Percentiles rank a stretch among this genome's conserved stretches.
Evolutionary conservation across 2,329 filamentous ascomycete genomes (phyloP).

Genomic region (Massarina eburnea): DNA sequence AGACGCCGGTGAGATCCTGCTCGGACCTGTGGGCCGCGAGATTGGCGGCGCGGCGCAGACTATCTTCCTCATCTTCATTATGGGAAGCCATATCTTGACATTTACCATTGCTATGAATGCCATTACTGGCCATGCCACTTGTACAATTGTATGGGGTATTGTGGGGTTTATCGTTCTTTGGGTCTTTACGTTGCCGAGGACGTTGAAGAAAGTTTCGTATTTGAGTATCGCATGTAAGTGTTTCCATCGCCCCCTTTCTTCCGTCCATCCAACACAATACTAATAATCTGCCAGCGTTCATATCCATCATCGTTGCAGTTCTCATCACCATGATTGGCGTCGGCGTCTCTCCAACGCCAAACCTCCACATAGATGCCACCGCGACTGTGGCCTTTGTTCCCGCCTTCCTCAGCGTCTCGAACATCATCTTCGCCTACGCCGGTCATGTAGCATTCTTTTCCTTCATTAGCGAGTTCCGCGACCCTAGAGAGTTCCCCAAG

Average conservation of each 20-base stretch:
- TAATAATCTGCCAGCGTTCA: slow-evolving; percentile 51
- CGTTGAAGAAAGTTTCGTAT: slow-evolving; percentile 63
- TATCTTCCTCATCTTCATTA: slow-evolving; percentile 66
- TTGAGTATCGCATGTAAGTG: slow-evolving; percentile 59
- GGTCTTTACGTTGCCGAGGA: slow-evolving; percentile 63
- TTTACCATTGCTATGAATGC: slow-evolving; percentile 68
- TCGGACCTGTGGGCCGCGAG: slow-evolving; percentile 62
- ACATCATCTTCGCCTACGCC: slow-evolving; percentile 71
- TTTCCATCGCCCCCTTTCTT: background rate
- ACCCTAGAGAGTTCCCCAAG: slow-evolving; percentile 62
- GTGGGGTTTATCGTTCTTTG: slow-evolving; percentile 61
- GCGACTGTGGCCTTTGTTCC: slow-evolving; percentile 15
- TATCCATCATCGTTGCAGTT: slow-evolving; percentile 64
- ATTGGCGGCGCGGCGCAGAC: slow-evolving; percentile 63
- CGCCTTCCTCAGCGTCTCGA: slow-evolving; percentile 40
- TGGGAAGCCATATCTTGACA: slow-evolving; percentile 69
- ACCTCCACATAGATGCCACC: slow-evolving; percentile 18
- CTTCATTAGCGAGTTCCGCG: slow-evolving; percentile 65
- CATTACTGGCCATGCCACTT: slow-evolving; percentile 62
- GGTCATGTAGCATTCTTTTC: slow-evolving; percentile 68
- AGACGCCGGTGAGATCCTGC: slow-evolving; percentile 64
- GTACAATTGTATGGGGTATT: slow-evolving; percentile 65
- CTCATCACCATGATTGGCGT: slow-evolving; percentile 68
- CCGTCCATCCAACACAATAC: too few species aligned
- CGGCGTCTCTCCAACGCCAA: slow-evolving; percentile 49